phyloP scores from a whole-genome alignment of 2,329 filamentous ascomycete species.

The Neonectria ditissima region DNA sequence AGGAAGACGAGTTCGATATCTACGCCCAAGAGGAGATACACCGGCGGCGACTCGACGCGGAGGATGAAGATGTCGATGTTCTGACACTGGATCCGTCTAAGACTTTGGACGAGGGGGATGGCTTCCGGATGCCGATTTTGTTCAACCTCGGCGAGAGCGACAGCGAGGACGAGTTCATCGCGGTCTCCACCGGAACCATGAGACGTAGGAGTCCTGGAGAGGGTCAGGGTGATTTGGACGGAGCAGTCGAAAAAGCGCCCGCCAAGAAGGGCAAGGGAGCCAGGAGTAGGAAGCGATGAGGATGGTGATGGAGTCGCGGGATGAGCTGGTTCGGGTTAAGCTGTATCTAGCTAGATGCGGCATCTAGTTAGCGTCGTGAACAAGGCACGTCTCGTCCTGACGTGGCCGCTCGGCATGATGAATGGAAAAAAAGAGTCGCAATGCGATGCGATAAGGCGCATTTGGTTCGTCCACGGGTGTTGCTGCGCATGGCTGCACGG shows the following conservation, averaged over 20 bases:
- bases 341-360: constrained; percentile 27
- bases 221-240: constrained; percentile 69
- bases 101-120: constrained; percentile 67
- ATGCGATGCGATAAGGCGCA: constrained; percentile 22
- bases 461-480: constrained; percentile 25
- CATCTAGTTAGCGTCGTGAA: constrained; percentile 14
- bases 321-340: constrained; percentile 20
- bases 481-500: constrained; percentile 21
- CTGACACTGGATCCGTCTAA: constrained; percentile 79
- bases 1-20: constrained; percentile 98
- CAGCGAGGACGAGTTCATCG: constrained; percentile 88
- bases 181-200: constrained; percentile 82
- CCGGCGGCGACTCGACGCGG: constrained; percentile 87
- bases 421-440: constrained; percentile 21
- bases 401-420: constrained; percentile 22
- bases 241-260: constrained; percentile 59
- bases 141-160: constrained; percentile 93
- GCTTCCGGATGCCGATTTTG: constrained; percentile 94
- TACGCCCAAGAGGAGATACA: constrained; percentile 95
- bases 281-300: constrained; percentile 54
- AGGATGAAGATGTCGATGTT: constrained; percentile 95
- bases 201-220: constrained; percentile 85
- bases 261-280: constrained; percentile 57
- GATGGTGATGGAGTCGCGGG: background rate
- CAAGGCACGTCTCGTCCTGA: constrained; percentile 13